These are phyloP conservation scores for Dichotomopilus funicola DNA, from an alignment of 2,329 filamentous ascomycete species.

Conservation along the genomic window DNA sequence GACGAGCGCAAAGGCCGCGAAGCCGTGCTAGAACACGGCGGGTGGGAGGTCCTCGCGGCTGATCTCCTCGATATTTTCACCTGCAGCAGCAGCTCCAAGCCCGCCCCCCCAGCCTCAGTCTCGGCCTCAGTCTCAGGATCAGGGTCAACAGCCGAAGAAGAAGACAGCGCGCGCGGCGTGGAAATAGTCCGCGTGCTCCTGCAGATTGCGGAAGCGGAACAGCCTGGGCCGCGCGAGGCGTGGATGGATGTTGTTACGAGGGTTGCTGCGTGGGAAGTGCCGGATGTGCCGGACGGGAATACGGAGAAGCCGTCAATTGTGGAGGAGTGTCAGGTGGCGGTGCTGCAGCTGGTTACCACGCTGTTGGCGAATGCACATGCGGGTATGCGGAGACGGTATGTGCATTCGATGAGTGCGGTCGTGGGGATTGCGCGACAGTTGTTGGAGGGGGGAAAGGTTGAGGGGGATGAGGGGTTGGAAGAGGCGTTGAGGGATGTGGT, in stretches of 20 bases:
- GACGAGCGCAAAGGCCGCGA: constrained; percentile 41
- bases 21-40: constrained; percentile 43
- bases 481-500: constrained; percentile 42
- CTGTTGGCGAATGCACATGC: constrained; percentile 42
- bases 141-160: constrained; percentile 19
- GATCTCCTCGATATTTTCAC: constrained; percentile 43
- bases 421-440: constrained; percentile 42
- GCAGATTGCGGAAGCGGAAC: constrained; percentile 43
- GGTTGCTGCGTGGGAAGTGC: constrained; percentile 43
- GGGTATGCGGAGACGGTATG: constrained; percentile 44
- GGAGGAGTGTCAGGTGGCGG: constrained; percentile 47
- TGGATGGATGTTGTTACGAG: constrained; percentile 52
- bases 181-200: constrained; percentile 52
- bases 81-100: no score
- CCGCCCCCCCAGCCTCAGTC: no score
- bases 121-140: constrained; percentile 11
- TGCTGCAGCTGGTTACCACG: constrained; percentile 49
- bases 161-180: constrained; percentile 40
- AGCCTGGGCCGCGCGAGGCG: constrained; percentile 40
- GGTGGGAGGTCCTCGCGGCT: constrained; percentile 46
- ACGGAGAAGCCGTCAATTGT: constrained; percentile 20
- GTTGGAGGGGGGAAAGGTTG: constrained; percentile 24
- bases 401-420: constrained; percentile 45
- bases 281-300: constrained; percentile 32
- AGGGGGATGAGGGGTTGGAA: constrained; percentile 27